Evolutionary conservation across 2,329 filamentous ascomycete species (phyloP).

Genomic region (Periconia macrospinosa): DNA sequence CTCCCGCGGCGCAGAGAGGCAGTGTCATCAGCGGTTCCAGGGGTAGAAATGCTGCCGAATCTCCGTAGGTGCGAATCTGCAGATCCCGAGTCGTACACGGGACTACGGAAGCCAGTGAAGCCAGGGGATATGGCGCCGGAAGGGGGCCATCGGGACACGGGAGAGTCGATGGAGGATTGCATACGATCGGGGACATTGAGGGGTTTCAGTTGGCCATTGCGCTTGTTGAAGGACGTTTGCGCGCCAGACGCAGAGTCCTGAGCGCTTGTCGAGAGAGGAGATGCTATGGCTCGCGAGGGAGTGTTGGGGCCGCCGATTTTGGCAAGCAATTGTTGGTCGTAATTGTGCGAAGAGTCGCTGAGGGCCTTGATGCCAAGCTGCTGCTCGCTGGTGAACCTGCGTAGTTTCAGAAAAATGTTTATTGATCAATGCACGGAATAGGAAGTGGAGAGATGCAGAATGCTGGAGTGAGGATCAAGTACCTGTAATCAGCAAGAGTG

Average conservation of each 20-base stretch:
- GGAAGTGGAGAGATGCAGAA: neutral
- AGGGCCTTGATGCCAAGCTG: constrained; percentile 61
- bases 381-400: constrained; percentile 61
- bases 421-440: neutral
- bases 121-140: constrained; percentile 49
- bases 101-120: constrained; percentile 47
- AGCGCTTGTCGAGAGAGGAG: constrained; percentile 34
- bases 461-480: constrained; percentile 11
- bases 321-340: constrained; percentile 64
- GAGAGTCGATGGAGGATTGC: constrained; percentile 43
- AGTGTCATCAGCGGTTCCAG: constrained; percentile 52
- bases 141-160: constrained; percentile 44
- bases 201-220: constrained; percentile 48
- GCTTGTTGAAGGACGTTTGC: constrained; percentile 43
- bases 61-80: constrained; percentile 43
- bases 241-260: constrained; percentile 40
- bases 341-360: constrained; percentile 62
- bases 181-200: constrained; percentile 49
- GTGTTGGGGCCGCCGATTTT: constrained; percentile 64
- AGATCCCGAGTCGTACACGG: constrained; percentile 37
- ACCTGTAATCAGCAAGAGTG: constrained; percentile 48
- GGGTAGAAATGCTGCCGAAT: constrained; percentile 52
- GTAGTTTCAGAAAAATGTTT: neutral
- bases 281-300: constrained; percentile 48
- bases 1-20: constrained; percentile 61